Conservation (phyloP, 139 green algal genomes). For the Pseudopediastrum boryanum region DNA sequence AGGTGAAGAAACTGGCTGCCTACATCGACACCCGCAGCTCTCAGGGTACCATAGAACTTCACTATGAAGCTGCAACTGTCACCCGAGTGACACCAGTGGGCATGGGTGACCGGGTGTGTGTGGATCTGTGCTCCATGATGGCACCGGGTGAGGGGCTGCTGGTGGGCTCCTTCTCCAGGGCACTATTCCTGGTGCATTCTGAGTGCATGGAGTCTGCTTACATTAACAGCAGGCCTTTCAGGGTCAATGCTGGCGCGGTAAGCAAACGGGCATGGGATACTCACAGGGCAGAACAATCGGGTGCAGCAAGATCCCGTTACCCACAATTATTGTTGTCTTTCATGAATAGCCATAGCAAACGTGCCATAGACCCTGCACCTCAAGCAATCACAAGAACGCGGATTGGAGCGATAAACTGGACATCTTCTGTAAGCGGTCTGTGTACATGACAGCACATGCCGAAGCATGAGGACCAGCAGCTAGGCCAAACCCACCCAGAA, state of each 20-base stretch:
- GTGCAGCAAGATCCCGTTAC: too few species aligned
- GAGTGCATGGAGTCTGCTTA: slow-evolving; percentile 79
- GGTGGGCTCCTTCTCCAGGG: slow-evolving; percentile 85
- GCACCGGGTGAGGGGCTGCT: slow-evolving; percentile 87
- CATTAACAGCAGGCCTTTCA: slow-evolving; percentile 87
- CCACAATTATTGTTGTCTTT: too few species aligned
- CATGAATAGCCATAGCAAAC: too few species aligned
- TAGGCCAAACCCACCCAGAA: too few species aligned
- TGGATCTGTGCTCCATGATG: slow-evolving; percentile 80
- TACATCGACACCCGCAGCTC: slow-evolving; percentile 15
- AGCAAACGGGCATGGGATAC: slow-evolving; percentile 1
- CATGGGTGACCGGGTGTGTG: slow-evolving; percentile 89
- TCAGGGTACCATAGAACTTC: neutral
- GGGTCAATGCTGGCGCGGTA: slow-evolving; percentile 91
- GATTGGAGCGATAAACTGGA: too few species aligned
- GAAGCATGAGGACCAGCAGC: too few species aligned
- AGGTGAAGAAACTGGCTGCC: slow-evolving; percentile 29
- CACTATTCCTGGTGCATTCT: slow-evolving; percentile 89
- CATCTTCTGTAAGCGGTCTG: too few species aligned
- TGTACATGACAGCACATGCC: too few species aligned
- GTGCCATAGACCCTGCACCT: too few species aligned
- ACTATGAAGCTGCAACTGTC: slow-evolving; percentile 14
- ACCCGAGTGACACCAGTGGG: slow-evolving; percentile 48
- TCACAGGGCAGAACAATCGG: too few species aligned
- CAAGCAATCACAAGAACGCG: too few species aligned